Conservation (phyloP, 495 filamentous ascomycete species). For the Xylaria grammica region DNA sequence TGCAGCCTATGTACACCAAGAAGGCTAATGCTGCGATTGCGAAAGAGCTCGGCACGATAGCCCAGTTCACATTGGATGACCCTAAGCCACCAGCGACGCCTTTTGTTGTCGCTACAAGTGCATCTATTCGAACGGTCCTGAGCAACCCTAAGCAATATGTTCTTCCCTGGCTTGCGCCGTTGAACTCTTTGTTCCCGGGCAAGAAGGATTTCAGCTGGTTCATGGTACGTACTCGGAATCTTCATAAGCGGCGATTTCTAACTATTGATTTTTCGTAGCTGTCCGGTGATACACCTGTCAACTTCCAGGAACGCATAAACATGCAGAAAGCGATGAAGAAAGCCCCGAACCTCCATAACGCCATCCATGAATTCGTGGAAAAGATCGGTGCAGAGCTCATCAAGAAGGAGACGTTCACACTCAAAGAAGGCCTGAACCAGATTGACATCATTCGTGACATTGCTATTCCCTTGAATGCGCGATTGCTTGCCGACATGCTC, state of each 20-base stretch:
- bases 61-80: slow-evolving; percentile 61
- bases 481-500: slow-evolving; percentile 56
- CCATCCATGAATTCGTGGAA: slow-evolving; percentile 63
- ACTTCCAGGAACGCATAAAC: slow-evolving; percentile 52
- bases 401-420: slow-evolving; percentile 59
- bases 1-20: slow-evolving; percentile 68
- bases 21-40: slow-evolving; percentile 67
- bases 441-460: slow-evolving; percentile 76
- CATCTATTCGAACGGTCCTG: slow-evolving; percentile 57
- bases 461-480: slow-evolving; percentile 53
- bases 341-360: slow-evolving; percentile 54
- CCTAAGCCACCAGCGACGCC: slow-evolving; percentile 27
- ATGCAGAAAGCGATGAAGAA: slow-evolving; percentile 61
- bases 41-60: slow-evolving; percentile 66
- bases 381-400: slow-evolving; percentile 66
- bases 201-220: slow-evolving; percentile 55
- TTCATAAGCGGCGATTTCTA: background rate
- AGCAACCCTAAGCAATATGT: slow-evolving; percentile 48
- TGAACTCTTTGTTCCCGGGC: slow-evolving; percentile 30
- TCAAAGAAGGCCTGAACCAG: slow-evolving; percentile 61
- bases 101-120: slow-evolving; percentile 61
- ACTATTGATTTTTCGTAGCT: slow-evolving; percentile 32
- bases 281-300: slow-evolving; percentile 54
- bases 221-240: slow-evolving; percentile 37
- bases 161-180: slow-evolving; percentile 26